phyloP scores from a whole-genome alignment of 2,329 filamentous ascomycete species.

The Arthrobotrys sinensis region DNA sequence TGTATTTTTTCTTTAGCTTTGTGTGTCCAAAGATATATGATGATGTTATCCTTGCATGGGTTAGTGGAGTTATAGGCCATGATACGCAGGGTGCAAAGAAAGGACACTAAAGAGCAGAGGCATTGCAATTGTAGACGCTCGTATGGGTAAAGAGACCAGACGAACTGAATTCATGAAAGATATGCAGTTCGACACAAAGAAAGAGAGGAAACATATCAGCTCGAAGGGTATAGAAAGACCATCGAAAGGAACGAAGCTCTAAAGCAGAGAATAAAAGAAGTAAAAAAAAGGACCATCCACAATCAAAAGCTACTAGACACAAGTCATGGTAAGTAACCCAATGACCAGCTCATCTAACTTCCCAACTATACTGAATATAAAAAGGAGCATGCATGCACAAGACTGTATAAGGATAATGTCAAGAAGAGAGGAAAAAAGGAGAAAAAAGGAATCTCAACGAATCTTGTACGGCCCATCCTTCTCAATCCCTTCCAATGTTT shows the following conservation, averaged over 20 bases:
- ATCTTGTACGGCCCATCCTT: constrained; percentile 79
- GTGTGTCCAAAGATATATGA: no score
- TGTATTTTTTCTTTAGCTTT: no score
- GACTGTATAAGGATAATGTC: not conserved
- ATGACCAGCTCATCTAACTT: constrained; percentile 9
- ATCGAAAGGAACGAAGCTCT: constrained; percentile 1
- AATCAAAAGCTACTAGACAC: not conserved
- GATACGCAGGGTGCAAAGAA: no score
- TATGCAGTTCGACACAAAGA: not conserved
- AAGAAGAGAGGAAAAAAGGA: not conserved
- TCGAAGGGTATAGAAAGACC: not conserved
- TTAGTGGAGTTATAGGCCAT: no score
- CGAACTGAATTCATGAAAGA: not conserved
- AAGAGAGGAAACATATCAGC: constrained; percentile 1
- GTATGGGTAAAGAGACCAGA: no score
- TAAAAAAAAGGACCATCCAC: constrained; percentile 5
- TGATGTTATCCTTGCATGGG: no score
- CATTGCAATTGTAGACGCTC: no score
- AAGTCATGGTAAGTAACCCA: constrained; percentile 6
- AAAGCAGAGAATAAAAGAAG: not conserved
- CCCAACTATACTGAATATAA: not conserved
- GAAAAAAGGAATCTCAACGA: constrained; percentile 70
- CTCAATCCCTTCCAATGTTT: constrained; percentile 84
- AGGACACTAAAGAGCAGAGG: no score
- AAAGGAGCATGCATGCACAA: not conserved